Evolutionary conservation across 2,329 filamentous ascomycete genomes (phyloP).

Genomic region (Aspergillus thermomutatus): DNA sequence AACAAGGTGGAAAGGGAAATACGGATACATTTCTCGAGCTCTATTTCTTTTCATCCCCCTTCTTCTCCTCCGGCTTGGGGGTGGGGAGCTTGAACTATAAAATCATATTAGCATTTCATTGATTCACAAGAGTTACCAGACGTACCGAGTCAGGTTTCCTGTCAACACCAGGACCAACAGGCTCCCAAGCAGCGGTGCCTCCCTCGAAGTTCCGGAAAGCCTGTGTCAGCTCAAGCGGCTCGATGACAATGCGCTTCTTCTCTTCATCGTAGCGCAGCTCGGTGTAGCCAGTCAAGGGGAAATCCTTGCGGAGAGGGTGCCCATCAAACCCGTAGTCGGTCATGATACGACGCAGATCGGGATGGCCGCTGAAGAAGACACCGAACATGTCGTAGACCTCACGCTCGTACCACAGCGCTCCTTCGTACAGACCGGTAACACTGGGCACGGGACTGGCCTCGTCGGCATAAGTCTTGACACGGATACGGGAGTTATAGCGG

Average conservation of each 20-base stretch:
- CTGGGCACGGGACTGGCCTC: slow-evolving; percentile 92
- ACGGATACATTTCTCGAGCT: slow-evolving; percentile 32
- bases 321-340: slow-evolving; percentile 99
- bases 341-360: slow-evolving; percentile 95
- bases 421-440: slow-evolving; percentile 81
- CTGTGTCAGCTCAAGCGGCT: slow-evolving; percentile 95
- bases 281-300: slow-evolving; percentile 95
- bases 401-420: slow-evolving; percentile 97
- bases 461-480: slow-evolving; percentile 98
- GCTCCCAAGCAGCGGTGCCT: slow-evolving; percentile 69
- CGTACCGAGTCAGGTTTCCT: slow-evolving; percentile 68
- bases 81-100: slow-evolving; percentile 84
- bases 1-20: slow-evolving; percentile 30
- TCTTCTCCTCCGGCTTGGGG: slow-evolving; percentile 89
- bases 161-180: slow-evolving; percentile 69
- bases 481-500: slow-evolving; percentile 92
- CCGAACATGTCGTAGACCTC: slow-evolving; percentile 98
- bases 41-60: slow-evolving; percentile 83
- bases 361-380: slow-evolving; percentile 93
- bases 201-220: slow-evolving; percentile 98
- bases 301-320: slow-evolving; percentile 95
- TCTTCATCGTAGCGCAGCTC: slow-evolving; percentile 98
- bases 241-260: slow-evolving; percentile 98
- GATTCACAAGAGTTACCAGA: slow-evolving; percentile 23
- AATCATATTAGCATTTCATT: slow-evolving; percentile 1